Evolutionary conservation across 2,329 filamentous ascomycete species (phyloP), one percentile per base, ranked within the genome.

Genomic region (Fusarium succisae): DNA sequence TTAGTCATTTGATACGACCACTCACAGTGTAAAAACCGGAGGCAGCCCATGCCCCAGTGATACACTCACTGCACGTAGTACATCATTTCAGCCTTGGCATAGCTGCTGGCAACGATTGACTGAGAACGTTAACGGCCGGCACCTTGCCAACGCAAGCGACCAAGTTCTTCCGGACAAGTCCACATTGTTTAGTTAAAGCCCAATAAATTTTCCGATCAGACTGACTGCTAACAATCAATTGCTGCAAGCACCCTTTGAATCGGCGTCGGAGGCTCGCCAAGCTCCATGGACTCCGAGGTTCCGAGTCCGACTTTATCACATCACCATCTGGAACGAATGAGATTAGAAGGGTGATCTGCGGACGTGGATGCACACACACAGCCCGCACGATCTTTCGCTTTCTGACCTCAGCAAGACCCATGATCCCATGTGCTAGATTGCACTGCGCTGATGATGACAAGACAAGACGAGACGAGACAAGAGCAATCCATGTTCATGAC

Each of bases 111-210:
- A 75, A 75, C 72, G 39, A 64, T 50, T 45, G 37, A 69, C 60
- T 50, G 48, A 43, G 35, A 63, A 45, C 70, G 59, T 72, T 73
- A 68, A 75, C 58, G 72, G 41, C 59, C 28, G 62, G 59, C 70
- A 73, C 72, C 72, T 75, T 72, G 66, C 61, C 72, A 74, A 73
- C 72, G 65, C 62, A 75, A 75, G 57, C 72, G 72, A 75, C 48
- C 61, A 73, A 50, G 51, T 51, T 51, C 62, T 55, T 62, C 38
- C 24, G 20, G 24, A 35, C 28, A 75, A 73, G 69, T 75, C 58
- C 55, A 59, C 44, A 68, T 47, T 67, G 69, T 67, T 75, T 64
- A 28, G 26, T 22, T 22, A 55, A 69, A 22, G 54, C 50, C 53
- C 32, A 57, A 57, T 39, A 22, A 37, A 59, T 61, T 63, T 37